Base-by-base conservation (phyloP, 306 rosid genomes). In the Myrica gale region DNA sequence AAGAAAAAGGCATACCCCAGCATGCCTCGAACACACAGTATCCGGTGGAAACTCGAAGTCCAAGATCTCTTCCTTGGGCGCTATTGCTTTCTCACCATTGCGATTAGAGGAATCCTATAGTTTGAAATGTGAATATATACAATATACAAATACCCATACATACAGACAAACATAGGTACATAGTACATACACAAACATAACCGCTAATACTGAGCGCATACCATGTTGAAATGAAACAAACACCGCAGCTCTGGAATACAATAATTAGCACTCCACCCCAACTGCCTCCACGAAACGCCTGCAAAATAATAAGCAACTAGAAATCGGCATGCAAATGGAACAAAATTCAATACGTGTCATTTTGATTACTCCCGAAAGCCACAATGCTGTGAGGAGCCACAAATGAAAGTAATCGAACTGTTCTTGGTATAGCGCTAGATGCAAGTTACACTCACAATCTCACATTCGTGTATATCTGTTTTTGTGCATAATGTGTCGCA, bases 21-120 rank as follows among this genome's bases (percentile, higher is more conserved):
- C 80, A 78, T 82, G 76, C 55, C 69, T 78, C 8, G 91, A 81
- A 45, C 79, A 84, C 57, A 84, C 21, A 44, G 83, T 32, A 26
- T 81, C 74, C 39, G 91, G 55, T 32, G 89, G 82, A 56, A 87
- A 76, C 51, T 82, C 87, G 70, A 71, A 87, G 69, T 88, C 96
- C 82, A 88, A 71, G 39, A 83, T 76, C 89, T 93, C 98, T 32
- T 87, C 74, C 85, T 91, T 93, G 39, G 93, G 91, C 53, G 82
- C 66, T 71, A 85, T 16, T 37, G 58, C 77, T 54, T 78, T 81
- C 75, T 88, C 69, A 32, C 81, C 80, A 73, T 78, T 89, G 78
- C 42, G 68, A 41, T 79, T 81, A 13, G 82, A 58, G n/a, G 73
- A 77, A 52, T 83, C 75, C 90, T 92, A 85, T 86, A 23, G 80